phyloP scores from a whole-genome alignment of 768 basidiomycete species.

The Fistulinella prunicolor region DNA sequence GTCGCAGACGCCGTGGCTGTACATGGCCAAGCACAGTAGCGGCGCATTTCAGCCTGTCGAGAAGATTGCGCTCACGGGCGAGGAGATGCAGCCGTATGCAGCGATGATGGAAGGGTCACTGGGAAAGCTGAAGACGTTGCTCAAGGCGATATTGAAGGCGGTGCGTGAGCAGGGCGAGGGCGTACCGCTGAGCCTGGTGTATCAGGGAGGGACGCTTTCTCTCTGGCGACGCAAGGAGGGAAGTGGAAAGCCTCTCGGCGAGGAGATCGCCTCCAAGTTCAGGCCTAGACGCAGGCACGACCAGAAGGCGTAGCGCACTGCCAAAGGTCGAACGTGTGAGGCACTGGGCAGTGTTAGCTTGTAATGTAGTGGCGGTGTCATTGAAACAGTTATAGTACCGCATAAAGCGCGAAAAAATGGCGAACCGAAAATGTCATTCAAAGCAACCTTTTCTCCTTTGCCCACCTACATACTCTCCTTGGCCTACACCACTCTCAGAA shows the following conservation, averaged over 20 bases:
- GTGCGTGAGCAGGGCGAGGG: conserved; percentile 51
- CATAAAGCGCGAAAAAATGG: neutral
- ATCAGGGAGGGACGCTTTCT: conserved; percentile 38
- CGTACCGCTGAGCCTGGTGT: conserved; percentile 56
- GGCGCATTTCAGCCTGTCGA: conserved; percentile 52
- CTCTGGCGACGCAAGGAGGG: conserved; percentile 46
- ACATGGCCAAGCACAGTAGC: conserved; percentile 53
- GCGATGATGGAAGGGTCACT: conserved; percentile 19
- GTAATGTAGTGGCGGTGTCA: conserved; percentile 19
- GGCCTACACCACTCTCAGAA: neutral
- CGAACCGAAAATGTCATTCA: neutral
- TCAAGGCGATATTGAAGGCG: conserved; percentile 42
- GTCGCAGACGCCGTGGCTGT: conserved; percentile 62
- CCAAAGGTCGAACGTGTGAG: neutral
- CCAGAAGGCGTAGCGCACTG: too few relatives aligned
- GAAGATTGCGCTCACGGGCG: conserved; percentile 41
- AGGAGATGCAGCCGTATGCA: conserved; percentile 23
- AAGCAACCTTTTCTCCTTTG: neutral
- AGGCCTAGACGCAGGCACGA: too few relatives aligned
- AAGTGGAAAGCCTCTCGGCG: conserved; percentile 17
- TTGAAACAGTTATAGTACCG: neutral
- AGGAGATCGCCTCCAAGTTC: conserved; percentile 25
- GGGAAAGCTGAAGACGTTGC: conserved; percentile 26
- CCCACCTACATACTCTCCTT: conserved; percentile 6
- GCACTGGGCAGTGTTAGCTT: too few relatives aligned